Evolutionary conservation across 176 grass and related monocot species (phyloP).

Genomic region (Oryza meyeriana): DNA sequence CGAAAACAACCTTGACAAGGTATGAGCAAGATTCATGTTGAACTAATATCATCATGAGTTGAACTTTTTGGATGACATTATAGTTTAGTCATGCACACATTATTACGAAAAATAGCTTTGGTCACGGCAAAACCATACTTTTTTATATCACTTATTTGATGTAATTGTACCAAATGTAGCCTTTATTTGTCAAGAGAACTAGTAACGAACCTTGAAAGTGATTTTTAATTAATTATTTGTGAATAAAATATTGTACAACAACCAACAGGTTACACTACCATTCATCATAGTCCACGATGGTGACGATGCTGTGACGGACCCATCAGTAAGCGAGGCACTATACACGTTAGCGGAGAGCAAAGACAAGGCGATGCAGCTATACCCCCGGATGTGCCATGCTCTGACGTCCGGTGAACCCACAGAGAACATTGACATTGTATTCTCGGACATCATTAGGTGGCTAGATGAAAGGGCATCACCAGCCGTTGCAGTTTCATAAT

Average conservation of each 20-base stretch:
- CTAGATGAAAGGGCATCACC: slow-evolving; percentile 36
- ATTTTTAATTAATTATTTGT: not conserved
- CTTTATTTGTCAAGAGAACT: no score
- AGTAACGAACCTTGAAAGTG: no score
- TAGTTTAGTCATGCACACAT: no score
- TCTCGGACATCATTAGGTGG: slow-evolving; percentile 60
- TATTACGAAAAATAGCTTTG: no score
- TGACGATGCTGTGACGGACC: slow-evolving; percentile 49
- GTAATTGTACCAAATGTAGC: no score
- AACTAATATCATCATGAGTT: no score
- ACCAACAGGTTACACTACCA: slow-evolving; percentile 41
- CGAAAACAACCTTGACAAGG: slow-evolving; percentile 65
- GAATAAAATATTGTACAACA: not conserved
- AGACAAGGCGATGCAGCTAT: slow-evolving; percentile 52
- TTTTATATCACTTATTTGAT: no score
- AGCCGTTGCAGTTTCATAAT: not conserved
- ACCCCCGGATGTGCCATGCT: slow-evolving; percentile 68
- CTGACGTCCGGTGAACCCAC: slow-evolving; percentile 51
- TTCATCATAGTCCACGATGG: slow-evolving; percentile 66
- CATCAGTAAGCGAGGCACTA: slow-evolving; percentile 43
- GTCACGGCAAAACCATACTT: no score
- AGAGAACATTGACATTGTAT: slow-evolving; percentile 48
- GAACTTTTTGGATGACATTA: no score
- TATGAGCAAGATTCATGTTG: not conserved
- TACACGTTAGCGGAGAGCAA: slow-evolving; percentile 37